Percentiles rank a stretch among this genome's conserved stretches.
Evolutionary conservation across 192 early-diverging fungal species (phyloP).

Genomic region (Backusella luteola): DNA sequence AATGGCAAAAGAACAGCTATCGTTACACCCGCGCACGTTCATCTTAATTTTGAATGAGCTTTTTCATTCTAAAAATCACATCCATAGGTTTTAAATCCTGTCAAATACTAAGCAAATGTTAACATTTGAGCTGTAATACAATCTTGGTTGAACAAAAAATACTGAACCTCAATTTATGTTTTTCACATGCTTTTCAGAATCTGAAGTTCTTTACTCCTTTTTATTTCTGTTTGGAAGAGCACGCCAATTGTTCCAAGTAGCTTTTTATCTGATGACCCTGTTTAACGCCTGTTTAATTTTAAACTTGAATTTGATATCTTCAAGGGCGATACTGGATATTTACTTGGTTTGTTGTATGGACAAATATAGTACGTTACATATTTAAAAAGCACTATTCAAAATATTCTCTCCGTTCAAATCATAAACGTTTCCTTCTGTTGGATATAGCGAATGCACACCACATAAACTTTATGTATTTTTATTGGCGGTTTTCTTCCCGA

Average conservation of each 20-base stretch:
- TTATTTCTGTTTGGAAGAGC: not conserved
- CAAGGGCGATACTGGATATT: not conserved
- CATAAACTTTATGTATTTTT: not conserved
- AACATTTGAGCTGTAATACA: not conserved
- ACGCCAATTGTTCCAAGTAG: not conserved
- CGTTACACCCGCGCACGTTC: not conserved
- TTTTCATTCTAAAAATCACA: not conserved
- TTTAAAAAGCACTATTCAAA: not conserved
- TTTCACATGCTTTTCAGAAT: not conserved
- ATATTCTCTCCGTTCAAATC: not conserved
- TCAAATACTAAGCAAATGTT: not conserved
- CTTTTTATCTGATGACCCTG: not conserved
- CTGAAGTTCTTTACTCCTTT: not conserved
- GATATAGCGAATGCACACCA: not conserved
- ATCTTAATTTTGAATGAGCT: not conserved
- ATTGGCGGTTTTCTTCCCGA: not conserved
- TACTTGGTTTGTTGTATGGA: not conserved
- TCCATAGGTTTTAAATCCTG: not conserved
- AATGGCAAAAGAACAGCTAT: not conserved
- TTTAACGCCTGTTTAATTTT: not conserved
- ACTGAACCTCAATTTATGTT: not conserved
- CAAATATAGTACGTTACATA: not conserved
- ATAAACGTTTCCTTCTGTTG: not conserved
- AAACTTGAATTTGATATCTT: not conserved
- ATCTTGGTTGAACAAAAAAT: not conserved